These are phyloP conservation scores for Areca catechu DNA, from an alignment of 176 grass and related monocot genomes.

Conservation along the genomic window DNA sequence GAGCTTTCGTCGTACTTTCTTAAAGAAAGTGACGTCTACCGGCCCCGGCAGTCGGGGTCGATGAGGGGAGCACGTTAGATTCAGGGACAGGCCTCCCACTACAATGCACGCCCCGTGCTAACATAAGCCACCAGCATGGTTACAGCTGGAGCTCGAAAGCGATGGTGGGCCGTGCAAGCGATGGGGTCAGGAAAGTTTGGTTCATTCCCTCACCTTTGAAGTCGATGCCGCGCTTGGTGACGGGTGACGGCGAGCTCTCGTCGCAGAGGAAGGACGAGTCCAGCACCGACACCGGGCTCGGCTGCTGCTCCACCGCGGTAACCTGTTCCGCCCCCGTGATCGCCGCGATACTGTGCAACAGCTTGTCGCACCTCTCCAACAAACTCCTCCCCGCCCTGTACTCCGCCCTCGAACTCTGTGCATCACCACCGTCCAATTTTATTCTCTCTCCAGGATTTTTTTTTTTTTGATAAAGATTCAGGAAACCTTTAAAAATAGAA, in stretches of 20 bases:
- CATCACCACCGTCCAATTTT: too few species aligned
- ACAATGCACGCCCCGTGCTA: not conserved
- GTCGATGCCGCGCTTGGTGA: slow-evolving; percentile 38
- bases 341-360: slow-evolving; percentile 18
- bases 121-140: not conserved
- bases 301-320: slow-evolving; percentile 29
- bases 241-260: slow-evolving; percentile 54
- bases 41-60: too few species aligned
- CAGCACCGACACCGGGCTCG: slow-evolving; percentile 87
- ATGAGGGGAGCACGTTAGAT: too few species aligned
- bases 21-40: not conserved
- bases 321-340: slow-evolving; percentile 3
- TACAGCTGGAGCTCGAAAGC: not conserved
- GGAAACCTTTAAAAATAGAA: too few species aligned
- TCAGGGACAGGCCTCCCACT: too few species aligned
- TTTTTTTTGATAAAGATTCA: too few species aligned
- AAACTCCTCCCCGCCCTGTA: slow-evolving; percentile 6
- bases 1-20: not conserved
- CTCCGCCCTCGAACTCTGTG: slow-evolving; percentile 10
- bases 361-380: slow-evolving; percentile 19
- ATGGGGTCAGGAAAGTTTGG: not conserved
- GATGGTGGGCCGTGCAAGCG: too few species aligned
- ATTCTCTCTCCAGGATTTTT: too few species aligned
- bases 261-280: slow-evolving; percentile 62
- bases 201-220: slow-evolving; percentile 1